A percentile compares a stretch with the other conserved stretches of the same genome.
Evolutionary conservation across 257 asterid genomes (phyloP).

Genomic region (Nicotiana knightiana): DNA sequence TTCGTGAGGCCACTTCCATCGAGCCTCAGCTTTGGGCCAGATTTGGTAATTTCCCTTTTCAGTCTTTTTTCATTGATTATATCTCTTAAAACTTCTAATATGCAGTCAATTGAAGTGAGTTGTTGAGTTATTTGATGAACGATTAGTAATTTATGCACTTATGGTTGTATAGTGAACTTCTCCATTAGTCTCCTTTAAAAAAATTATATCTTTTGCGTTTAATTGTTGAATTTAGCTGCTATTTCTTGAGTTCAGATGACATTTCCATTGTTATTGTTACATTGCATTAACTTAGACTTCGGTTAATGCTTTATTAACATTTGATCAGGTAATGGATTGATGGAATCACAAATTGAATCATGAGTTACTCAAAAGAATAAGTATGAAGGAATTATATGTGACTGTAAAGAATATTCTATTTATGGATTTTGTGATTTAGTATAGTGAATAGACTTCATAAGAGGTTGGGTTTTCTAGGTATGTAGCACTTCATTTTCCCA

Average conservation of each 20-base stretch:
- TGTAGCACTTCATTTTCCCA: not conserved
- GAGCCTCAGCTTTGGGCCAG: slow-evolving; percentile 99
- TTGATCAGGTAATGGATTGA: not conserved
- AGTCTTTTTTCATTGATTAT: not conserved
- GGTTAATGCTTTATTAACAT: not conserved
- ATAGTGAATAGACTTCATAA: not conserved
- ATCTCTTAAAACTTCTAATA: not conserved
- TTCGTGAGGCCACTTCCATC: slow-evolving; percentile 71
- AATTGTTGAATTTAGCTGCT: not conserved
- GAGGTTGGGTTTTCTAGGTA: not conserved
- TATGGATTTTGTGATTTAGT: not conserved
- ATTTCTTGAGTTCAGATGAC: not conserved
- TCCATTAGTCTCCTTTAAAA: not conserved
- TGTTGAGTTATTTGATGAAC: not conserved
- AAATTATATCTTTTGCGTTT: not conserved
- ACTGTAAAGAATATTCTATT: not conserved
- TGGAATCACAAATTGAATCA: not conserved
- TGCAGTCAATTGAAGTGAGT: not conserved
- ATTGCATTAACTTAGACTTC: not conserved
- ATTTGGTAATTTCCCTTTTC: slow-evolving; percentile 43
- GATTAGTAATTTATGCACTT: not conserved
- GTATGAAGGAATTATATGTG: not conserved
- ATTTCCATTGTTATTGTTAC: not conserved
- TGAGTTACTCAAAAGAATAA: not conserved
- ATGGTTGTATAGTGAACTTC: not conserved